A percentile compares a stretch with the other conserved stretches of the same genome.
These are phyloP conservation scores for Picea engelmannii DNA, from an alignment of 83 land plant genomes.

Conservation along the genomic window DNA sequence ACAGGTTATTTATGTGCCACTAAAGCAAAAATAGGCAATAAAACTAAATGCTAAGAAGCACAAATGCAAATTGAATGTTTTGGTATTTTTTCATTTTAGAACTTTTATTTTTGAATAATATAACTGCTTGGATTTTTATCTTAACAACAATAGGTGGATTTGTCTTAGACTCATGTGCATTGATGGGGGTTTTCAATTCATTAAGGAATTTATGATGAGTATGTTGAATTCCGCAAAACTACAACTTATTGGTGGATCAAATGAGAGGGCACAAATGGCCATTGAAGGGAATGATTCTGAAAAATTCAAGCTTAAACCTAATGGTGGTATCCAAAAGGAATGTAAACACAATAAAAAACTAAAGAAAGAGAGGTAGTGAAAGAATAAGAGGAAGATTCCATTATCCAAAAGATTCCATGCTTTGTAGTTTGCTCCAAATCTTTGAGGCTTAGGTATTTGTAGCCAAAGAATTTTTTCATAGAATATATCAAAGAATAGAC, in stretches of 20 bases:
- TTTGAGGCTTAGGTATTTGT: slow-evolving; percentile 65
- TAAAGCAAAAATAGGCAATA: no score
- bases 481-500: slow-evolving; percentile 37
- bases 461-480: slow-evolving; percentile 34
- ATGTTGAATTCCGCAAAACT: neutral
- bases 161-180: neutral
- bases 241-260: no score
- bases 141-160: neutral
- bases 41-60: no score
- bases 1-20: no score
- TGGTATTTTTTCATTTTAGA: neutral
- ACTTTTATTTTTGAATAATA: neutral
- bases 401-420: slow-evolving; percentile 56
- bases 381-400: neutral
- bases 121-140: neutral
- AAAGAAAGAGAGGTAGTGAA: no score
- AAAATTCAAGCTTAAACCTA: no score
- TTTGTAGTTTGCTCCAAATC: slow-evolving; percentile 62
- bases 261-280: no score
- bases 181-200: neutral
- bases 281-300: no score
- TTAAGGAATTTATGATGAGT: neutral
- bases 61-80: no score
- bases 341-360: no score
- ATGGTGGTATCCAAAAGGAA: no score